Evolutionary conservation across 352 stramenopile species (phyloP), one percentile per base, ranked within the genome.

Genomic region (Phytophthora tubulina): DNA sequence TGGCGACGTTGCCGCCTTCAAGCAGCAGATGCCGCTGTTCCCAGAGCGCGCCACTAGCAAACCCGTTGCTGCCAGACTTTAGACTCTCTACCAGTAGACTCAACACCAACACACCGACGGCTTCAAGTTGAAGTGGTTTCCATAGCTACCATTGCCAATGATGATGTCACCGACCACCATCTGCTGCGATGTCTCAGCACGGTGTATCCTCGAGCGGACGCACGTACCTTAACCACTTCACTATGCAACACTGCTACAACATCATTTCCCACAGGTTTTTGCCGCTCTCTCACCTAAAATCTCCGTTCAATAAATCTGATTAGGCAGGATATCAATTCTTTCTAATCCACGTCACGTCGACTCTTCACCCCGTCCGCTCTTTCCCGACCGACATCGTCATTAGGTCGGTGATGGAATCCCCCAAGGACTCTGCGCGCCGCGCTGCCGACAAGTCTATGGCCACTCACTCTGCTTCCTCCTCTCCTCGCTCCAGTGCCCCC

Each of bases 21-120:
- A 92, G 77, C 78, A 76, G 6, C 71, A 73, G 33, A 92, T 92
- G 83, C 76, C 80, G 32, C 68, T 94, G 6, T 94, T 92, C 65
- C 85, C 83, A 0, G 85, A 93, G 59, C 80, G 85, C 45, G 55
- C 67, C 5, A 68, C 67, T 44, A 67, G 8, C 44, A 72, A 55
- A 32, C 67, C 67, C 4, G 48, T 14, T 3, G 13, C 52, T 13
- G 58, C 63, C 14, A 66, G 48, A 60, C 45, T 77, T 15, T 80
- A 75, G 65, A 62, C 36, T 38, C 41, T 35, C 1, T 10, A 52
- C 21, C 21, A 2, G 21, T 27, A 27, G 7, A 44, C 17, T 38
- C 14, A 15, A 32, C 27, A 30, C 56, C 32, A 46, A 51, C n/a
- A 33, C 11, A n/a, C 10, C 30, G 6, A 17, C 27, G 6, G 13